Evolutionary conservation across 1,284 basidiomycete genomes (phyloP).

Genomic region (Xanthoconium separans): DNA sequence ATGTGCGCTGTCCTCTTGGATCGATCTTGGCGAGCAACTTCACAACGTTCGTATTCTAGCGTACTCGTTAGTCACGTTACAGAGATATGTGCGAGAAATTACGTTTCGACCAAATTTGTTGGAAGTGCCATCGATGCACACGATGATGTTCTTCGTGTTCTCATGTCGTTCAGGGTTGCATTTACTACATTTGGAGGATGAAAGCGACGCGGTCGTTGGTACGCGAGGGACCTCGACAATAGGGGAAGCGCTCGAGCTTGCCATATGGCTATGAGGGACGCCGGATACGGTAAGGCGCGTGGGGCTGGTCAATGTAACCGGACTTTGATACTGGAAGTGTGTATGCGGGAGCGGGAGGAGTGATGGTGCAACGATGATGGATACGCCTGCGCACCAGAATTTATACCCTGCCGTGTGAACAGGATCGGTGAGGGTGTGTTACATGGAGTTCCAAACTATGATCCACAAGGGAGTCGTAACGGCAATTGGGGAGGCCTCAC

Average conservation of each 20-base stretch:
- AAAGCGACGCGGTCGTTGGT: background rate
- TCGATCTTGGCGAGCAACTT: constrained; percentile 31
- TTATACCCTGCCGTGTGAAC: no score
- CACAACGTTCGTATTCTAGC: constrained; percentile 37
- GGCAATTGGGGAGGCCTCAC: no score
- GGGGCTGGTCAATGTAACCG: no score
- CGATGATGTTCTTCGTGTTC: constrained; percentile 25
- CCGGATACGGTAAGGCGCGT: no score
- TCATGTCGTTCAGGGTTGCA: constrained; percentile 13
- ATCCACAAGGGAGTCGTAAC: no score
- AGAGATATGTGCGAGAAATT: background rate
- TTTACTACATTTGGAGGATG: constrained; percentile 7
- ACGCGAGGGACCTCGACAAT: background rate
- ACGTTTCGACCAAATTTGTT: constrained; percentile 31
- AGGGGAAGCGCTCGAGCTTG: background rate
- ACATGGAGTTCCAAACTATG: no score
- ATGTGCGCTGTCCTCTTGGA: constrained; percentile 31
- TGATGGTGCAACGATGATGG: no score
- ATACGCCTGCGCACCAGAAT: no score
- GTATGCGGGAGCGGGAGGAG: no score
- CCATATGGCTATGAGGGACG: background rate
- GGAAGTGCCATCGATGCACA: constrained; percentile 32
- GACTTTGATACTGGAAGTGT: no score
- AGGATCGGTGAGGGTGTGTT: no score
- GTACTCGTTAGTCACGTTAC: constrained; percentile 2